Evolutionary conservation across 257 asterid species (phyloP).

Genomic region (Solanum sitiens): DNA sequence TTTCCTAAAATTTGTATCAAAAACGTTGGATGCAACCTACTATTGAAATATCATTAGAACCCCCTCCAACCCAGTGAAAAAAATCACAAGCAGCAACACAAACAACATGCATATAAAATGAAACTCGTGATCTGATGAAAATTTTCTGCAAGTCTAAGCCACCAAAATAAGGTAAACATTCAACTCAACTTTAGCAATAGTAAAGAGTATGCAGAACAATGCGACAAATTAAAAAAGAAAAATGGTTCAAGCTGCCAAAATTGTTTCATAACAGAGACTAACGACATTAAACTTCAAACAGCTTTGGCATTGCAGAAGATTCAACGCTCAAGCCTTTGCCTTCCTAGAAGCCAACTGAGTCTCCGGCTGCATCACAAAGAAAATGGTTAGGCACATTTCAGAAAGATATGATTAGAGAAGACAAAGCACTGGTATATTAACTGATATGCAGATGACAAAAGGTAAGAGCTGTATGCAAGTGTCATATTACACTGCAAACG

Average conservation of each 20-base stretch:
- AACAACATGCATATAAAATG: background rate
- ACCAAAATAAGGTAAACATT: background rate
- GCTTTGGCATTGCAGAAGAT: background rate
- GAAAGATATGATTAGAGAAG: background rate
- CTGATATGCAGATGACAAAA: background rate
- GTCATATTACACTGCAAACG: background rate
- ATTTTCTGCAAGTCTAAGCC: background rate
- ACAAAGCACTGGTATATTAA: background rate
- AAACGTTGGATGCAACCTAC: background rate
- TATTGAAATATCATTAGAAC: too few relatives aligned
- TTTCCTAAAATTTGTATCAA: background rate
- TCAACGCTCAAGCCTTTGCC: background rate
- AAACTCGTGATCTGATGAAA: background rate
- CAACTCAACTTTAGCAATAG: background rate
- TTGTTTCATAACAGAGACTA: background rate
- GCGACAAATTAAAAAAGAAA: background rate
- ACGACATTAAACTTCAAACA: background rate
- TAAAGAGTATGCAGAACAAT: background rate
- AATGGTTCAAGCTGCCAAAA: background rate
- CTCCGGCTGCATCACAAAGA: conserved; percentile 11
- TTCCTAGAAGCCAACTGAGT: conserved; percentile 12
- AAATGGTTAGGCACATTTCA: background rate
- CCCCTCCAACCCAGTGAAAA: too few relatives aligned
- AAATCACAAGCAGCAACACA: background rate
- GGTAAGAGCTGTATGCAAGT: background rate